These are phyloP conservation scores for Gaertneriomyces semiglobifer DNA, from an alignment of 192 early-diverging fungal genomes.

Conservation along the genomic window DNA sequence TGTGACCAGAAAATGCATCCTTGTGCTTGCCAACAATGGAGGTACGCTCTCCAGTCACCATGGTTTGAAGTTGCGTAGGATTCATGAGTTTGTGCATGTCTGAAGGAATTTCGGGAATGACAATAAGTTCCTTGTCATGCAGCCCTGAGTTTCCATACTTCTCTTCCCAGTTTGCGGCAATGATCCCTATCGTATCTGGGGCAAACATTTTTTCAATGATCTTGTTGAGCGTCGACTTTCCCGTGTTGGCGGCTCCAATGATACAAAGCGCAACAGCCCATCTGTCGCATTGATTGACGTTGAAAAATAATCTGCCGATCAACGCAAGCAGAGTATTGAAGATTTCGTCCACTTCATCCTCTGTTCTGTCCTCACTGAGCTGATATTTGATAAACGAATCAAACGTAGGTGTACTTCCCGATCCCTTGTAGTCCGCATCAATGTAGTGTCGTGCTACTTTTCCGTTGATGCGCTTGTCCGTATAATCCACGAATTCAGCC, in stretches of 20 bases:
- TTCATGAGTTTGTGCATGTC: background rate
- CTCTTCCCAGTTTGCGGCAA: slow-evolving; percentile 1
- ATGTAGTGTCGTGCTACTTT: slow-evolving; percentile 17
- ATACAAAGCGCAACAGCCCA: too few species aligned
- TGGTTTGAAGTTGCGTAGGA: slow-evolving; percentile 9
- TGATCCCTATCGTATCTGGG: slow-evolving; percentile 2
- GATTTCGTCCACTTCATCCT: background rate
- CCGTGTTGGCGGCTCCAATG: too few species aligned
- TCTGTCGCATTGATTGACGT: too few species aligned
- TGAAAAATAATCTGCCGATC: too few species aligned
- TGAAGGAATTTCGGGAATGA: slow-evolving; percentile 3
- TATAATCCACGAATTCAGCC: background rate
- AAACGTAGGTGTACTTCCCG: slow-evolving; percentile 4
- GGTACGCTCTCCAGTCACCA: slow-evolving; percentile 5
- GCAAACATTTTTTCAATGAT: too few species aligned
- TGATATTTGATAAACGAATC: slow-evolving; percentile 4
- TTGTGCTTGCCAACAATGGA: slow-evolving; percentile 15
- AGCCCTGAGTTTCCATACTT: slow-evolving; percentile 3
- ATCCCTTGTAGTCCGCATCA: slow-evolving; percentile 2
- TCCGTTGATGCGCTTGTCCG: background rate
- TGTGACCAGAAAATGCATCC: slow-evolving; percentile 4
- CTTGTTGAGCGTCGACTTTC: too few species aligned
- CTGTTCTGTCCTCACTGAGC: background rate
- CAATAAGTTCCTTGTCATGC: slow-evolving; percentile 8
- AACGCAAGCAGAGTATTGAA: slow-evolving; percentile 5